phyloP scores from a whole-genome alignment of 306 rosid species.

The Sesbania bispinosa region DNA sequence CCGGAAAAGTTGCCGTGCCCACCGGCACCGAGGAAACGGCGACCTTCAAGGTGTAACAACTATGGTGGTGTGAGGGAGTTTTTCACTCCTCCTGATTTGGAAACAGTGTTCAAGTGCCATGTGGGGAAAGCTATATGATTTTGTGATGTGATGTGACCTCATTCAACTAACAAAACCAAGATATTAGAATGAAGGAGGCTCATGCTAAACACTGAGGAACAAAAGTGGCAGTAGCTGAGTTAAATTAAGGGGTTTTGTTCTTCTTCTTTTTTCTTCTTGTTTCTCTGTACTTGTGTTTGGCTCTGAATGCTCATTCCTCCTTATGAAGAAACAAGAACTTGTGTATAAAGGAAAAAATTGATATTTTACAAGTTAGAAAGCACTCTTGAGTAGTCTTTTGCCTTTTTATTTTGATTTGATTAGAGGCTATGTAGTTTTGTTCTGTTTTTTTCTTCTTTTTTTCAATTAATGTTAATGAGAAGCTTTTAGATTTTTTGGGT shows the following conservation, averaged over 20 bases:
- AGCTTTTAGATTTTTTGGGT: slow-evolving; percentile 7
- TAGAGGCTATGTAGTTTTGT: slow-evolving; percentile 12
- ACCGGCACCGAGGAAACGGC: slow-evolving; percentile 80
- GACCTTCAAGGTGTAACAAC: slow-evolving; percentile 47
- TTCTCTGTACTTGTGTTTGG: slow-evolving; percentile 1
- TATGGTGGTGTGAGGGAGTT: slow-evolving; percentile 55
- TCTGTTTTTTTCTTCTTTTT: slow-evolving; percentile 18
- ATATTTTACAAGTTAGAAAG: slow-evolving; percentile 50
- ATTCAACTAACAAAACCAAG: slow-evolving; percentile 29
- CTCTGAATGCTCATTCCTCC: slow-evolving; percentile 20
- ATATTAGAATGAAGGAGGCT: neutral
- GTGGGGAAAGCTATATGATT: slow-evolving; percentile 61
- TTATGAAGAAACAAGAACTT: slow-evolving; percentile 24
- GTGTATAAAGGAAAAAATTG: slow-evolving; percentile 58
- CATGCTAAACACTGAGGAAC: neutral
- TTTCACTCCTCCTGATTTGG: slow-evolving; percentile 88
- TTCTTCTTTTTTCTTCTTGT: neutral
- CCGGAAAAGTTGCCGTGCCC: slow-evolving; percentile 68
- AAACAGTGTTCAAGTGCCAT: slow-evolving; percentile 67
- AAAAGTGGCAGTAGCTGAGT: neutral
- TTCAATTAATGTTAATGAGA: slow-evolving; percentile 42
- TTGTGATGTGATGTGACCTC: neutral
- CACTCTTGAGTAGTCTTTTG: slow-evolving; percentile 33
- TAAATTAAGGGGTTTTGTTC: slow-evolving; percentile 30
- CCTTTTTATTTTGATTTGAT: neutral